Base-by-base conservation (phyloP, 2,329 filamentous ascomycete species). In the Ceratocystis lukuohia region DNA sequence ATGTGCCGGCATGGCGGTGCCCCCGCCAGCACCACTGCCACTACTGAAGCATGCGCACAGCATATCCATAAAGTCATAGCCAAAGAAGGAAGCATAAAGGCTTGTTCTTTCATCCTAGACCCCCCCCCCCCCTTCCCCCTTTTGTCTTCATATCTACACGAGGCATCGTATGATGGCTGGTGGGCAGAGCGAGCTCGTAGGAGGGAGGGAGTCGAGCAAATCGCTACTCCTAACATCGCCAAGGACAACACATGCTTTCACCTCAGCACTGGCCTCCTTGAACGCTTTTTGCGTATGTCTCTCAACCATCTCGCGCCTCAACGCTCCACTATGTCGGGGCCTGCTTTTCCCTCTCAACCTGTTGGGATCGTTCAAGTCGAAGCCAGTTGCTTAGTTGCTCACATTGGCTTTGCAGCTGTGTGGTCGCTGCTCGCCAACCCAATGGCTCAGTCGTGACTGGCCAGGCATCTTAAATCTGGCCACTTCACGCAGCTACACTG, bases 201-300 rank as follows among this genome's bases (percentile, higher is more conserved):
- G n/a, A 25, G 7, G 30, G 17, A 48, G 20, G n/a, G n/a, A 28
- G 25, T 57, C 15, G 4, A 57, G 53, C 53, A 57, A 57, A 30
- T 57, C 53, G 30, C 53, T 28, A 33, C 53, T 30, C 53, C 12
- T 12, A 33, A 28, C 53, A 30, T 30, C 53, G 3, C 15, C 53
- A 57, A 30, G 53, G 30, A 57, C 53, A 57, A 28, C 53, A 30
- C 53, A 57, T 57, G 53, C 53, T 57, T 57, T 12, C 22, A n/a
- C 3, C 53, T 12, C 25, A 57, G 22, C 53, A 57, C 53, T 33
- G 53, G 53, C 53, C 53, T 57, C 53, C 10, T 57, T 17, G 25
- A 2, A 17, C 12, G 22, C 2, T 17, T 22, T 30, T 30, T 22
- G 5, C 5, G 50, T 37, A 37, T 57, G 53, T 57, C 25, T 28